Base-by-base conservation (phyloP, 208 protist species). In the Leishmania guyanensis region DNA sequence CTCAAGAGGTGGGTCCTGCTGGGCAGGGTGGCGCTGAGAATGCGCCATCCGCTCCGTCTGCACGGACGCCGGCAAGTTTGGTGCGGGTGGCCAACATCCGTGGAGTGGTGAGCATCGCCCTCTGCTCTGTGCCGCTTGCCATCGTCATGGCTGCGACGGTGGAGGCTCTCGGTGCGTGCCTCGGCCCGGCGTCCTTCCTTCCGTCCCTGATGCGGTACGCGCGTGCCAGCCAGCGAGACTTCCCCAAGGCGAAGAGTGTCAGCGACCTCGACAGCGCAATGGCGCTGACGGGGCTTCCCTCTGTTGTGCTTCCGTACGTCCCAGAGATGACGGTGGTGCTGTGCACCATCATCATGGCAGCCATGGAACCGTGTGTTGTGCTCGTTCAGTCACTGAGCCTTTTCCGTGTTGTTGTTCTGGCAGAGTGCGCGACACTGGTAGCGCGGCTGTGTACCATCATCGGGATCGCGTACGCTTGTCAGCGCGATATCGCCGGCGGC, bases 291-390 rank as follows among this genome's bases (percentile, higher is more conserved):
- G 20, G 53, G 12, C 48, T 58, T 10, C 51, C 84, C 26, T 51
- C 74, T 16, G 36, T 80, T 29, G 36, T 66, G 4, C 68, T 82
- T 3, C 72, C 80, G 12, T 76, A 77, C 50, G 26, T 93, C 16
- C 93, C 92, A 6, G 91, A 97, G 80, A 20, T 92, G 26, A 65
- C 92, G 33, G 81, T 94, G 68, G 84, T 84, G 72, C 56, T 80
- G 36, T 92, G 91, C 64, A 72, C 91, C 8, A 29, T 92, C 5
- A 62, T 92, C 56, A 84, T 79, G 66, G 84, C 92, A 10, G 53
- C 85, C 14, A 84, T 85, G 26, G 92, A 97, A 80, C 94, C 94
- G 50, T 92, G 87, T 77, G 58, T 97, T 22, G 86, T 89, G n/a
- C 78, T 97, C 39, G 84, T 88, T 51, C 88, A 93, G 65, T 90